These are phyloP conservation scores for Papiliotrema laurentii DNA, from an alignment of 1,284 basidiomycete genomes.

Conservation along the genomic window DNA sequence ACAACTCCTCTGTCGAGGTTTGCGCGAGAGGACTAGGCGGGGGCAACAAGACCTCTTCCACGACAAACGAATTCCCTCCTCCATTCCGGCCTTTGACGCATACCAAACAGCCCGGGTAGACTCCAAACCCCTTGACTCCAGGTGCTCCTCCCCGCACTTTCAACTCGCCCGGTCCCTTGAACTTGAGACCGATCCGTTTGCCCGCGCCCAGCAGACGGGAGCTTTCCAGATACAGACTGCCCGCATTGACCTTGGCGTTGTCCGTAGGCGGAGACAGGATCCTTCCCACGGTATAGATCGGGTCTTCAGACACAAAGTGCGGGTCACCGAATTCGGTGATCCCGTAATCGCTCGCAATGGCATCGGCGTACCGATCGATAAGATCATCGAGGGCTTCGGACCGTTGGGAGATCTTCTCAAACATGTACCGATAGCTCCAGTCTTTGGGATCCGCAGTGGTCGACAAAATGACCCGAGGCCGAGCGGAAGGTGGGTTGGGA, in stretches of 20 bases:
- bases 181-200: constrained; percentile 63
- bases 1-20: constrained; percentile 32
- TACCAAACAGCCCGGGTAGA: constrained; percentile 87
- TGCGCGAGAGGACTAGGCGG: constrained; percentile 45
- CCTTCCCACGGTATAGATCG: constrained; percentile 72
- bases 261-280: constrained; percentile 66
- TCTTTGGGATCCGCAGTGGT: constrained; percentile 26
- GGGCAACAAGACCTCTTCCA: constrained; percentile 69
- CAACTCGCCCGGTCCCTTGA: constrained; percentile 56
- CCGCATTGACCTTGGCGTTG: constrained; percentile 64
- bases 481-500: constrained; percentile 17
- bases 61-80: constrained; percentile 79
- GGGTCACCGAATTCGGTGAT: constrained; percentile 73
- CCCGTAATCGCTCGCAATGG: constrained; percentile 65
- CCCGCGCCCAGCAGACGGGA: constrained; percentile 74
- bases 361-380: constrained; percentile 75
- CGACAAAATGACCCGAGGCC: constrained; percentile 26
- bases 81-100: constrained; percentile 88
- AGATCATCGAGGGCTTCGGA: constrained; percentile 75
- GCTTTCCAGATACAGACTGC: constrained; percentile 70
- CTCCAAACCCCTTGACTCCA: constrained; percentile 63
- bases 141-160: constrained; percentile 62
- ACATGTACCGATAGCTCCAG: constrained; percentile 74
- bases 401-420: constrained; percentile 76
- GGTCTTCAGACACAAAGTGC: constrained; percentile 65